phyloP scores from a whole-genome alignment of 306 rosid species.

The Alnus glutinosa region DNA sequence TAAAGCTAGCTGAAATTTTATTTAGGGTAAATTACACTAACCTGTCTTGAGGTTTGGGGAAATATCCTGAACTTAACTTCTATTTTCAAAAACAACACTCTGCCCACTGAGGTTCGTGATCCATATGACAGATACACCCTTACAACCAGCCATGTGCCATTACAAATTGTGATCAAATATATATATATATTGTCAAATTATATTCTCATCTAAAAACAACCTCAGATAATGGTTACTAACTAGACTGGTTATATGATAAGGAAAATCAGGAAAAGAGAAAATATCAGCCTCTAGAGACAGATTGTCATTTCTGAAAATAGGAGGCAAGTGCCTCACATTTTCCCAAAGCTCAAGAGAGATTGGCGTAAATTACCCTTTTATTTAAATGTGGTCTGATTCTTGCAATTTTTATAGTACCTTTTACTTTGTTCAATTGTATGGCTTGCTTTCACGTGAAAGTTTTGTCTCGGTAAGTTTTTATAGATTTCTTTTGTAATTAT shows the following conservation, averaged over 20 bases:
- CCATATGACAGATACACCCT: too few relatives aligned
- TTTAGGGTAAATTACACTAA: neutral
- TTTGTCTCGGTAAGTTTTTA: conserved; percentile 10
- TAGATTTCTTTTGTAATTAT: conserved; percentile 10
- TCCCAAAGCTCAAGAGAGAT: neutral
- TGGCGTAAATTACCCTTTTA: neutral
- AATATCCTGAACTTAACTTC: neutral
- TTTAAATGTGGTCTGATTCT: neutral
- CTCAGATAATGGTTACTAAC: neutral
- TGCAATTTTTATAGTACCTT: neutral
- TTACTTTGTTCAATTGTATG: neutral
- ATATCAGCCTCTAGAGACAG: neutral
- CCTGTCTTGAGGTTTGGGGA: neutral
- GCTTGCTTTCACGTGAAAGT: conserved; percentile 6
- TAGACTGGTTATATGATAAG: neutral
- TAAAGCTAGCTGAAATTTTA: conserved; percentile 17
- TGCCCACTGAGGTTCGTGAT: too few relatives aligned
- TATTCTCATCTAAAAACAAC: neutral
- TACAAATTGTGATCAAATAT: neutral
- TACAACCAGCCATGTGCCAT: neutral
- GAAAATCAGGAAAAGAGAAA: neutral
- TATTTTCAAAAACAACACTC: neutral
- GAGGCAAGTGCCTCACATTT: neutral
- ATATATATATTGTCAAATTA: neutral
- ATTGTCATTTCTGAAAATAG: neutral